A percentile compares a stretch with the other conserved stretches of the same genome.
Conservation (phyloP, 192 early-diverging fungal genomes). For the Coemansia sp. region DNA sequence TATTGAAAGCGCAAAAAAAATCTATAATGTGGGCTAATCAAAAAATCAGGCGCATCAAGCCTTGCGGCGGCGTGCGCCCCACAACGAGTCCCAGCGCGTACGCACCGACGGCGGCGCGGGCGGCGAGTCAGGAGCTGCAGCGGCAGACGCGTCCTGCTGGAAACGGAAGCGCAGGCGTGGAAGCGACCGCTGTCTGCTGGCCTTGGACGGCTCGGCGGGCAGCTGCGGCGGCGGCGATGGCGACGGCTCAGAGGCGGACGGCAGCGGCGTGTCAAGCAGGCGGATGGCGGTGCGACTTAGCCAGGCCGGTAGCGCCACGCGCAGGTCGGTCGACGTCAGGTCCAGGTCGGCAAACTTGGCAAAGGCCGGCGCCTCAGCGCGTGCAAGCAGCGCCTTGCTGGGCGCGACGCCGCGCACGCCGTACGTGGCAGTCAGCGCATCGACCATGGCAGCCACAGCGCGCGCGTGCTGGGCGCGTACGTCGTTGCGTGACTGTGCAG, state of each 20-base stretch:
- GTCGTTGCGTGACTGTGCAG: conserved; percentile 23
- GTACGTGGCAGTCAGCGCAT: conserved; percentile 33
- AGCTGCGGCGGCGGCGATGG: conserved; percentile 23
- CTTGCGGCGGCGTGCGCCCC: conserved; percentile 45
- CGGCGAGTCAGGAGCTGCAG: background rate
- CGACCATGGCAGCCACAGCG: conserved; percentile 38
- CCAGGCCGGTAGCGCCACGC: conserved; percentile 43
- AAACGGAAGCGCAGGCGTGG: conserved; percentile 43
- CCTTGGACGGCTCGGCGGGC: conserved; percentile 11
- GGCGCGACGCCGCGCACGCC: conserved; percentile 21
- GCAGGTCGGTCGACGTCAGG: conserved; percentile 36
- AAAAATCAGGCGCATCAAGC: too few species aligned
- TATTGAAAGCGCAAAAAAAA: background rate
- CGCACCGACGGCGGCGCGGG: conserved; percentile 13
- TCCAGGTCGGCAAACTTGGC: conserved; percentile 53
- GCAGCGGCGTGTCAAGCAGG: too few species aligned
- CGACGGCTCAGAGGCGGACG: too few species aligned
- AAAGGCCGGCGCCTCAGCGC: conserved; percentile 37
- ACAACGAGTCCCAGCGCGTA: conserved; percentile 47
- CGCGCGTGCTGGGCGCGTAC: conserved; percentile 16
- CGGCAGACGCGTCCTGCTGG: conserved; percentile 27
- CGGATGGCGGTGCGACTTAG: conserved; percentile 48
- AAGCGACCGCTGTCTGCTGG: conserved; percentile 39
- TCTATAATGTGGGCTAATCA: background rate
- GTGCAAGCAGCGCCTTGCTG: conserved; percentile 32